These are phyloP conservation scores for Penicillium expansum DNA, from an alignment of 2,329 filamentous ascomycete species.

Conservation along the genomic window DNA sequence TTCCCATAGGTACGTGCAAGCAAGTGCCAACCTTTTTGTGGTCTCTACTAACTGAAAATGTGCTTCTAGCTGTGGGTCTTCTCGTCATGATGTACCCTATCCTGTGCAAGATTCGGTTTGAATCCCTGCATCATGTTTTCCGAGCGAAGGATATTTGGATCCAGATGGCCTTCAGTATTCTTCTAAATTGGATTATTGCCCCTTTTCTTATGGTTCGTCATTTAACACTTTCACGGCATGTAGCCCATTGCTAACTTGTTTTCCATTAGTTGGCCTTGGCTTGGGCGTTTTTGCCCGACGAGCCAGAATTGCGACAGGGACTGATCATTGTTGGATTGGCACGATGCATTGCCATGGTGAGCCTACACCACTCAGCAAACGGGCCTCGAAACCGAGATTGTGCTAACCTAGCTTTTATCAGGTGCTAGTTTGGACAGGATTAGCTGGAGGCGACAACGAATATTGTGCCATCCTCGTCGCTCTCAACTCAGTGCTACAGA, in stretches of 20 bases:
- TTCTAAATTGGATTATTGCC: constrained; percentile 81
- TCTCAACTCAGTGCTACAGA: constrained; percentile 71
- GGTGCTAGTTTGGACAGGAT: constrained; percentile 72
- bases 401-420: constrained; percentile 22
- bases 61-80: constrained; percentile 66
- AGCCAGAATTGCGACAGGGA: constrained; percentile 56
- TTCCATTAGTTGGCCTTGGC: constrained; percentile 39
- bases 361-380: constrained; percentile 5
- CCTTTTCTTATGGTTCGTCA: constrained; percentile 74
- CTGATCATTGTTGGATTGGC: constrained; percentile 80
- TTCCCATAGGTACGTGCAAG: constrained; percentile 58
- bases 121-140: constrained; percentile 68
- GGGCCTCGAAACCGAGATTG: background rate
- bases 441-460: constrained; percentile 72
- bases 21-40: background rate
- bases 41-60: background rate
- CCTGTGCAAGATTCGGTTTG: constrained; percentile 79
- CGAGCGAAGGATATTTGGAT: constrained; percentile 65
- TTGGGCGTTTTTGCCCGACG: constrained; percentile 55
- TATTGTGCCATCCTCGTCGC: constrained; percentile 82
- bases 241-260: background rate
- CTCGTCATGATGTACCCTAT: constrained; percentile 96
- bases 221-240: fast-evolving
- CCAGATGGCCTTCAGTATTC: constrained; percentile 72
- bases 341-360: constrained; percentile 83